phyloP scores from a whole-genome alignment of 208 protist species.

The Acanthamoeba polyphaga region DNA sequence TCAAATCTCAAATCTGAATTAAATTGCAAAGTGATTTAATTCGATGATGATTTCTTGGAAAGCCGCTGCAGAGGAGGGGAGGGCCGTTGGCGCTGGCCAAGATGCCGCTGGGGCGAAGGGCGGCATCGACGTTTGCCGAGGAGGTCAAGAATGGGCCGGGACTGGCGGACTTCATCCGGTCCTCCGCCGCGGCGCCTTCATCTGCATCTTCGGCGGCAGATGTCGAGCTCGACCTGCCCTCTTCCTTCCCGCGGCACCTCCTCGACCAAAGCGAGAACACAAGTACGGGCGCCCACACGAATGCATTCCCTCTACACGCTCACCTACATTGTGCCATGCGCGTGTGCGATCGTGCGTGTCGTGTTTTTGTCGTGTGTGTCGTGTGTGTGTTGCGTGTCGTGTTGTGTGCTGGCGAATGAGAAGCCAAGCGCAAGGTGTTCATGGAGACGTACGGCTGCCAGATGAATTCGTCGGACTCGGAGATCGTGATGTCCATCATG shows the following conservation, averaged over 20 bases:
- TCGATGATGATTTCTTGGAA: no score
- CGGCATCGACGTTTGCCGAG: conserved; percentile 23
- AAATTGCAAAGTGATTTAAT: no score
- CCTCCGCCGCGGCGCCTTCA: not conserved
- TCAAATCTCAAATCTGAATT: no score
- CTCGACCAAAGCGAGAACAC: not conserved
- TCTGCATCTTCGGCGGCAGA: not conserved
- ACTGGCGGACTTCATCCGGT: conserved; percentile 12
- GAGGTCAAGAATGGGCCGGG: not conserved
- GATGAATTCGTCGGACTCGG: conserved; percentile 93
- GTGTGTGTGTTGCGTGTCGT: not conserved
- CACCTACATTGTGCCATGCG: no score
- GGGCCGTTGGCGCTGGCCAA: not conserved
- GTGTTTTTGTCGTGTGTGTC: not conserved
- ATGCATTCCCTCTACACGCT: not conserved
- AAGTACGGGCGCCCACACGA: not conserved
- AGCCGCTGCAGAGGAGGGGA: no score
- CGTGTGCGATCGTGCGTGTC: no score
- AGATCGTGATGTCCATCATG: conserved; percentile 91
- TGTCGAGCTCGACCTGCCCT: conserved; percentile 1
- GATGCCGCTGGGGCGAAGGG: not conserved
- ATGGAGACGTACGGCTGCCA: conserved; percentile 94
- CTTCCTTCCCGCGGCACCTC: conserved; percentile 12
- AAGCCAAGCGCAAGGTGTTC: conserved; percentile 61
- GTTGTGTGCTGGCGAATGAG: not conserved